Base-by-base conservation (phyloP, 2,329 filamentous ascomycete species). In the Claviceps purpurea region DNA sequence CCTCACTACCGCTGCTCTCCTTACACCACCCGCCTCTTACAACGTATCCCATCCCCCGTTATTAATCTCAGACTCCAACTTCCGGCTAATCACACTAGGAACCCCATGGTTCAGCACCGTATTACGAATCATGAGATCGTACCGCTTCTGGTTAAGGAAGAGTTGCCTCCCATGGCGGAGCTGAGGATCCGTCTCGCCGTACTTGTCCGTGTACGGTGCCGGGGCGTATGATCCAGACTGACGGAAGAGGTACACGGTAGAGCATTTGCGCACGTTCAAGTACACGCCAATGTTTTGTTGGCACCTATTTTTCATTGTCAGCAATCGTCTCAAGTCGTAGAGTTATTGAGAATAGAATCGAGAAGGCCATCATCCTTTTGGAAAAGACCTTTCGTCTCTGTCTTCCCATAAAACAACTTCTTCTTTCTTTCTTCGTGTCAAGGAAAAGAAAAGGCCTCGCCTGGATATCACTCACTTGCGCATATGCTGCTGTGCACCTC, bases 261-360 rank as follows among this genome's bases (percentile, higher is more conserved):
- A 88, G 71, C 94, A 97, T 72, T 97, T 97, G 59, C 93, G 86
- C 60, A 98, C 91, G 66, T 95, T 95, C 67, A 98, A 85, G 71
- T 94, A 97, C 38, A 96, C 73, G n/a, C 93, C 93, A 47, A 95
- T 82, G 60, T 89, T 89, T 56, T 83, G 81, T 63, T 93, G 89
- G 67, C 91, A 97, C 61, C 88, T 94, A 57, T 47, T 7, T 22
- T 22, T 24, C 14, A 4, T 24, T 16, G 34, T 50, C 18, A 53
- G 47, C 43, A 47, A 38, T 16, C 8, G 26, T 44, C 41, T 24
- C 16, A 44, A 44, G n/a, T 10, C 24, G 8, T 38, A 38, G 22
- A 16, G 20, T 16, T 6, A 24, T 44, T 0, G 4, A n/a, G n/a
- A 39, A 6, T n/a, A 39, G 6, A 39, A n/a, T 8, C 22, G 13